Base-by-base conservation (phyloP, 139 green algal species). In the Astrephomene gubernaculifera region DNA sequence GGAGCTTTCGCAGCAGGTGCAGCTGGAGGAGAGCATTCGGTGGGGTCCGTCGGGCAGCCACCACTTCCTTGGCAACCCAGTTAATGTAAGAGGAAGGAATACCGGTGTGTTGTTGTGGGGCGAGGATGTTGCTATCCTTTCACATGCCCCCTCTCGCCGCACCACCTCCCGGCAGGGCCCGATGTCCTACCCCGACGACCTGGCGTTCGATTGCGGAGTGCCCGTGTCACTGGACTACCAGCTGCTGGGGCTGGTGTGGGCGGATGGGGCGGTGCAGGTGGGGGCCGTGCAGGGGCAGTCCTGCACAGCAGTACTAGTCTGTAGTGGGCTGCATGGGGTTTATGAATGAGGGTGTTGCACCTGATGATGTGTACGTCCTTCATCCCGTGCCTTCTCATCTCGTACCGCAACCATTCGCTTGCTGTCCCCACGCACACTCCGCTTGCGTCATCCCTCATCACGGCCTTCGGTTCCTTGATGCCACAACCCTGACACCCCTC, bases 261-360 rank as follows among this genome's bases (percentile, higher is more conserved):
- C 71, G 14, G 71, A 79, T 44, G 71, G 44, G 8, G 71, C 44
- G 27, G 41, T 76, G 43, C 69, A 76, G 69, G 69, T 76, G 69
- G 6, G 67, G 33, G 49, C 14, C 49, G 49, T 25, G 14, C 49
- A 57, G 49, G 17, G 49, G 49, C n/a, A n/a, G n/a, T n/a, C n/a
- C n/a, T n/a, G n/a, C n/a, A n/a, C n/a, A n/a, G n/a, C n/a, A n/a
- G n/a, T n/a, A n/a, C n/a, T n/a, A n/a, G n/a, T n/a, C n/a, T n/a
- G n/a, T n/a, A n/a, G n/a, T n/a, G n/a, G n/a, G n/a, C n/a, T n/a
- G n/a, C n/a, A n/a, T n/a, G n/a, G n/a, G n/a, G n/a, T n/a, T n/a
- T n/a, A n/a, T n/a, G n/a, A n/a, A n/a, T n/a, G n/a, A n/a, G n/a
- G n/a, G n/a, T n/a, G n/a, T n/a, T n/a, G n/a, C n/a, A n/a, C n/a